A percentile compares a stretch with the other conserved stretches of the same genome.
These are phyloP conservation scores for Populus hybrid DNA, from an alignment of 441 rosid genomes.

Conservation along the genomic window DNA sequence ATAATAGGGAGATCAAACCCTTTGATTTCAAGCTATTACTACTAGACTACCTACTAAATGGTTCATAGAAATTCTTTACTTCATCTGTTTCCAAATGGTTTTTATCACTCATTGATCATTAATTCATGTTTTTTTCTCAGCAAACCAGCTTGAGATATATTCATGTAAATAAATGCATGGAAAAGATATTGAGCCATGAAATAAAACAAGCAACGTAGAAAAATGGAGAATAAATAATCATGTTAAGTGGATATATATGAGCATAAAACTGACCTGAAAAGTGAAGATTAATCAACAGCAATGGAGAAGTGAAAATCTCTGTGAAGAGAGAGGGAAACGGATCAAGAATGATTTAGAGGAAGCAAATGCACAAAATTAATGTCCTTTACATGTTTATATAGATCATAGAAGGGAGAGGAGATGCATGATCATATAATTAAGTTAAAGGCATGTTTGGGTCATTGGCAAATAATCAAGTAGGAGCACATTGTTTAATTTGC, in stretches of 20 bases:
- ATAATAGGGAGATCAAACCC: accelerated
- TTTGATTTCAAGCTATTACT: no score
- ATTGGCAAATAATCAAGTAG: not conserved
- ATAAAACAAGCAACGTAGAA: not conserved
- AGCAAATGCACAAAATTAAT: not conserved
- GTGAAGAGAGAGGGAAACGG: not conserved
- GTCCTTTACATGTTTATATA: not conserved
- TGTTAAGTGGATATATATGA: no score
- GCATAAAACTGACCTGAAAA: not conserved
- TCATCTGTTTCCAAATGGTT: not conserved
- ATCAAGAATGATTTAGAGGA: not conserved
- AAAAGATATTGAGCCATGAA: not conserved
- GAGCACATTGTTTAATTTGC: not conserved
- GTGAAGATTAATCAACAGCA: not conserved
- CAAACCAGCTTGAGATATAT: slow-evolving; percentile 1
- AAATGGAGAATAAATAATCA: no score
- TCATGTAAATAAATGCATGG: not conserved
- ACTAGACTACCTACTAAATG: no score
- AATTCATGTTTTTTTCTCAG: not conserved
- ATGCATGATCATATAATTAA: not conserved
- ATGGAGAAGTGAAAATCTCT: not conserved
- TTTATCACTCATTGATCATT: not conserved
- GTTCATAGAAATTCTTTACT: no score
- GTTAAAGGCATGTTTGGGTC: not conserved
- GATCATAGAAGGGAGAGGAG: not conserved